Evolutionary conservation across 306 rosid genomes (phyloP), one percentile per base, ranked within the genome.

Genomic region (Glycyrrhiza uralensis): DNA sequence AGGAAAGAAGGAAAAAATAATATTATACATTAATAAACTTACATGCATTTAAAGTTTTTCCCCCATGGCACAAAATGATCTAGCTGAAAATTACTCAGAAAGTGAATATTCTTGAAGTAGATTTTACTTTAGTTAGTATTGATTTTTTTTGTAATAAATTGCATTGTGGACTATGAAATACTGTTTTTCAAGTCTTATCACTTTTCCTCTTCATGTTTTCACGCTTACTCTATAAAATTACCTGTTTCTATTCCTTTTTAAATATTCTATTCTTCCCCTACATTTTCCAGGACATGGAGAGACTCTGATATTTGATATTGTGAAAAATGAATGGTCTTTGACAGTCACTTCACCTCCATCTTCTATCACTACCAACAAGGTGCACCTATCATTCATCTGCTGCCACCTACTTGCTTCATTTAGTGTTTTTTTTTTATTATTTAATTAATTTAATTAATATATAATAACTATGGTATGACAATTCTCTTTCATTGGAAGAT

Each of bases 251-350:
- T 72, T 63, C 2, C 23, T 38, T 45, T 28, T 66, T 41, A 49
- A 41, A 15, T 28, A 18, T 52, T 28, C 23, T 7, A 14, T 26
- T 26, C 30, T 52, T 44, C 39, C 29, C 45, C 44, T 54, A 19
- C 52, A 60, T 51, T 76, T 69, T 83, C 55, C 84, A 90, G 98
- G 97, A 67, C 85, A 86, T 71, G 86, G 83, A 23, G 98, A 93
- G 84, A 93, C 98, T 47, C 65, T 93, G 30, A 76, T 90, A 71
- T 93, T 87, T 87, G 98, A 93, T 81, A 79, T 93, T 26, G 56
- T 87, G 46, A 90, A 87, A 86, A 71, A 64, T 55, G 97, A 89
- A 82, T 87, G 98, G 98, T 90, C 93, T 36, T 59, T 85, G 54
- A 84, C 90, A 42, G 50, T 86, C 67, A 44, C 90, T 47, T 84